Evolutionary conservation across 345 rosid species (phyloP).

Genomic region (Lenwebbia sp.): DNA sequence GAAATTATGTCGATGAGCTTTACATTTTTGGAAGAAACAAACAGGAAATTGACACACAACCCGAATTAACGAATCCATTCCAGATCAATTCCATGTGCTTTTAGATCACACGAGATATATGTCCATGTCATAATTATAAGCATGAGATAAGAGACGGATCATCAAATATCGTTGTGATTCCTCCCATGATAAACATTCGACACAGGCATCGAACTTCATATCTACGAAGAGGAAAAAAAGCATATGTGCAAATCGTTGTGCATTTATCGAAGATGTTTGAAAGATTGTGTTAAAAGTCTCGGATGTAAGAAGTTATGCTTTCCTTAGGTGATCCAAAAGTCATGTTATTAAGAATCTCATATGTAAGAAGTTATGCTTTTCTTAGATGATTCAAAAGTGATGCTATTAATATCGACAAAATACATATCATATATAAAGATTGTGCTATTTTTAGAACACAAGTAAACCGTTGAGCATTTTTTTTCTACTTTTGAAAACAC

Average conservation of each 20-base stretch:
- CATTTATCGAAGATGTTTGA: too few species aligned
- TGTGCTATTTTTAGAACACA: not conserved
- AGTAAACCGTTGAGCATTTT: not conserved
- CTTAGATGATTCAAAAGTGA: not conserved
- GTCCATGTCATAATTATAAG: not conserved
- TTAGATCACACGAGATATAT: too few species aligned
- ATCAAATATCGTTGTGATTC: not conserved
- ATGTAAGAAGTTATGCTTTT: not conserved
- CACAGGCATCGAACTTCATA: not conserved
- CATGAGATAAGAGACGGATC: not conserved
- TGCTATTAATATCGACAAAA: not conserved
- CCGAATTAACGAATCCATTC: too few species aligned
- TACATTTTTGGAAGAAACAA: too few species aligned
- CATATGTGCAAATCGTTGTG: not conserved
- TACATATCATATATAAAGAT: not conserved
- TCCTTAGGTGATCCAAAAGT: not conserved
- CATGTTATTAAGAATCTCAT: not conserved
- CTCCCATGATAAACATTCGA: not conserved
- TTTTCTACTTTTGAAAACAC: not conserved
- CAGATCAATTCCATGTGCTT: too few species aligned
- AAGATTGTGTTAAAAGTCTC: not conserved
- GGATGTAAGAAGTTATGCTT: accelerated
- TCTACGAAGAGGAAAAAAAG: not conserved
- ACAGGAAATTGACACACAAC: too few species aligned
- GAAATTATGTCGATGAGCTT: too few species aligned